Evolutionary conservation across 176 grass and related monocot genomes (phyloP).

Genomic region (Juncus effusus): DNA sequence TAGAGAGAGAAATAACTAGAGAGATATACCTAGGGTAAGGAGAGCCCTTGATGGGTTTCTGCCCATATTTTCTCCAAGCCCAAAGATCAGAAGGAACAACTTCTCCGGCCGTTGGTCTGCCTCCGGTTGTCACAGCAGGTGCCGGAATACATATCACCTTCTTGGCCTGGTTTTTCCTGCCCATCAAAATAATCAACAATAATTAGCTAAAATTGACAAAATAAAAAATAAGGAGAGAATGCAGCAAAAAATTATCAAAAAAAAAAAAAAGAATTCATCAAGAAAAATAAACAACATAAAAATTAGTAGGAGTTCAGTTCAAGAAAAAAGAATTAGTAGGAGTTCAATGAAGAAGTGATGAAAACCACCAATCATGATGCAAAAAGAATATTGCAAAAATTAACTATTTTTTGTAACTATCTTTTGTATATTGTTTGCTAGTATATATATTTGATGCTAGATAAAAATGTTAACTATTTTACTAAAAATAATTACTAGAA

Average conservation of each 20-base stretch:
- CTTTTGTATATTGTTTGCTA: too few species aligned
- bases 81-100: conserved; percentile 94
- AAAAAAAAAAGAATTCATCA: too few species aligned
- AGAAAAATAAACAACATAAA: too few species aligned
- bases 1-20: conserved; percentile 12
- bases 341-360: too few species aligned
- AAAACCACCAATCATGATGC: too few species aligned
- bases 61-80: conserved; percentile 99
- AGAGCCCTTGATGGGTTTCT: conserved; percentile 99
- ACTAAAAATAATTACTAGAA: too few species aligned
- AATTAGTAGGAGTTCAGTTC: conserved; percentile 9
- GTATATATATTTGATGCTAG: too few species aligned
- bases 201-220: neutral
- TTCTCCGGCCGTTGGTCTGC: conserved; percentile 53
- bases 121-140: conserved; percentile 45
- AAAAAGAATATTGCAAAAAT: too few species aligned
- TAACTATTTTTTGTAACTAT: too few species aligned
- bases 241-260: neutral
- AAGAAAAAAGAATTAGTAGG: neutral
- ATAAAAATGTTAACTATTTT: too few species aligned
- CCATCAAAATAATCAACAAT: conserved; percentile 7
- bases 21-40: conserved; percentile 76
- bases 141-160: conserved; percentile 98
- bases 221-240: too few species aligned
- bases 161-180: conserved; percentile 86